These are phyloP conservation scores for Penicillium paxilli DNA, from an alignment of 495 filamentous ascomycete species.

Conservation along the genomic window DNA sequence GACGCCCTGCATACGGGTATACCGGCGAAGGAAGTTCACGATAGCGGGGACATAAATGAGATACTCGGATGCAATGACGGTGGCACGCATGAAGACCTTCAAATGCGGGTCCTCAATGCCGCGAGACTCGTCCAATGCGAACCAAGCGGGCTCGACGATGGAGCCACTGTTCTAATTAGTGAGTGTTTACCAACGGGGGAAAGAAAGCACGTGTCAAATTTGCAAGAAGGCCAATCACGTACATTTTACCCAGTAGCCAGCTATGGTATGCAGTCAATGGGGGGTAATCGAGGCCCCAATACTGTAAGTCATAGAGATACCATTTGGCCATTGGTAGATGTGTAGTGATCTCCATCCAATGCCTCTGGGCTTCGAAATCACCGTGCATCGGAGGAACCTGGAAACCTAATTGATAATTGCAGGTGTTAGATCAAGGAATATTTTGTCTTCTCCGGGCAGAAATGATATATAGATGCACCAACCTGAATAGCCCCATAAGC, in stretches of 20 bases:
- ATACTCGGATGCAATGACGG: slow-evolving; percentile 87
- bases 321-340: slow-evolving; percentile 88
- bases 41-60: slow-evolving; percentile 82
- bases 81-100: slow-evolving; percentile 94
- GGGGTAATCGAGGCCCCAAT: slow-evolving; percentile 98
- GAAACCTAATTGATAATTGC: slow-evolving; percentile 63
- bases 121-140: slow-evolving; percentile 81
- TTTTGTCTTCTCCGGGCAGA: neutral
- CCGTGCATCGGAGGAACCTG: slow-evolving; percentile 87
- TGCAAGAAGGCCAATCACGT: slow-evolving; percentile 7
- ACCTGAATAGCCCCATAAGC: slow-evolving; percentile 95
- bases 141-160: slow-evolving; percentile 79
- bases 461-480: slow-evolving; percentile 9
- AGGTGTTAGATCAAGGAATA: slow-evolving; percentile 13
- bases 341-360: slow-evolving; percentile 97
- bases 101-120: slow-evolving; percentile 74
- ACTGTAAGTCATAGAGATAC: slow-evolving; percentile 95
- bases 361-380: slow-evolving; percentile 95
- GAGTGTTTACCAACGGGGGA: neutral
- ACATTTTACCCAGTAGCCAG: slow-evolving; percentile 89
- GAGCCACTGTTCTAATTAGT: slow-evolving; percentile 56
- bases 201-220: too few relatives aligned
- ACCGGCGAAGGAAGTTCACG: slow-evolving; percentile 78
- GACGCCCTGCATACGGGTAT: slow-evolving; percentile 69
- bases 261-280: slow-evolving; percentile 97